phyloP scores from a whole-genome alignment of 2,329 filamentous ascomycete genomes.

The Calonectria naviculata region DNA sequence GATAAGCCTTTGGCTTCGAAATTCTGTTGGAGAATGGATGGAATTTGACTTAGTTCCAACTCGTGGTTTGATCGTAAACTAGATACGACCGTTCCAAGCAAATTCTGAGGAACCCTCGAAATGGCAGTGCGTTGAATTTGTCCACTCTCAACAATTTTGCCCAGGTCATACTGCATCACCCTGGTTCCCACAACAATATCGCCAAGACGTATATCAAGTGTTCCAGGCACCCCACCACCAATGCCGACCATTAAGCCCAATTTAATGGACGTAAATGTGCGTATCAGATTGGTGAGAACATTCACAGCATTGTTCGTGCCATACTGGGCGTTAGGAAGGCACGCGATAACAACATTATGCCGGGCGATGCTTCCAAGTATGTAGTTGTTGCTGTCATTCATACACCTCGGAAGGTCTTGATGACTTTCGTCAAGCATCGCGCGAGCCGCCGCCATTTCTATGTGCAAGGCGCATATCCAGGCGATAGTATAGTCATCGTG shows the following conservation, averaged over 20 bases:
- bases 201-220: constrained; percentile 36
- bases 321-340: constrained; percentile 32
- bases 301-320: constrained; percentile 36
- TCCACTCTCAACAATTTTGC: constrained; percentile 24
- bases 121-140: constrained; percentile 7
- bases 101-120: fast-evolving
- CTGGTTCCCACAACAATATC: constrained; percentile 41
- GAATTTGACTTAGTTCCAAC: background rate
- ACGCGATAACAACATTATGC: constrained; percentile 43
- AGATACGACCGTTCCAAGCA: constrained; percentile 18
- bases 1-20: fast-evolving
- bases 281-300: constrained; percentile 31
- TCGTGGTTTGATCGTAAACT: constrained; percentile 12
- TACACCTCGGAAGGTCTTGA: background rate
- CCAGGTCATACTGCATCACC: constrained; percentile 41
- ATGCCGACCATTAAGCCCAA: constrained; percentile 38
- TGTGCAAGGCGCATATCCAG: constrained; percentile 43
- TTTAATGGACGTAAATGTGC: constrained; percentile 54
- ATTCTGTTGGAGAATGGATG: background rate
- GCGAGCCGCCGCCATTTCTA: constrained; percentile 41
- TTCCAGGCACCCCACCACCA: constrained; percentile 27
- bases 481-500: constrained; percentile 35
- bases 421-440: constrained; percentile 42
- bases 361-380: constrained; percentile 27
- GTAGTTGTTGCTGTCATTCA: constrained; percentile 39